Percentiles rank a stretch among this genome's conserved stretches.
phyloP scores from a whole-genome alignment of 345 rosid genomes.

The Citrus inodora region DNA sequence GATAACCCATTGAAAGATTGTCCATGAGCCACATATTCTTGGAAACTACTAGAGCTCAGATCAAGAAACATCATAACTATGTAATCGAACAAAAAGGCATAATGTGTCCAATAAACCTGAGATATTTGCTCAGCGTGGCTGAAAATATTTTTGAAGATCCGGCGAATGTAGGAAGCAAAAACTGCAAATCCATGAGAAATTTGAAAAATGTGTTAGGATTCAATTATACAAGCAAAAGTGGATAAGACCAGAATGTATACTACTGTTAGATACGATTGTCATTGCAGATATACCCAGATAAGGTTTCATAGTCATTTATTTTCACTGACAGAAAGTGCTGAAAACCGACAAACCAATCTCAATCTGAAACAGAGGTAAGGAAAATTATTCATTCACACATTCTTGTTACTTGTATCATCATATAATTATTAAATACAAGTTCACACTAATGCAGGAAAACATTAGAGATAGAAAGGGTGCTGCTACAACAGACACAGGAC shows the following conservation, averaged over 20 bases:
- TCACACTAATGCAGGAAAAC: not conserved
- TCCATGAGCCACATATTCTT: not conserved
- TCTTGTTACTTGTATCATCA: too few species aligned
- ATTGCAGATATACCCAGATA: not conserved
- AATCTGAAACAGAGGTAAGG: not conserved
- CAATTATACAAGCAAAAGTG: not conserved
- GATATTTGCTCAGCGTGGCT: conserved; percentile 94
- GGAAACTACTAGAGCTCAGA: not conserved
- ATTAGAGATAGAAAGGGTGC: not conserved
- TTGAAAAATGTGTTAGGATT: conserved; percentile 1
- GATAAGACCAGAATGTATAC: not conserved
- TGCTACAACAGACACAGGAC: not conserved
- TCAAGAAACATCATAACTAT: not conserved
- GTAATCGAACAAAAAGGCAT: not conserved
- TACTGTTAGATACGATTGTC: not conserved
- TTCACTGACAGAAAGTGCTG: not conserved
- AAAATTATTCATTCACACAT: not conserved
- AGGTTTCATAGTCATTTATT: not conserved
- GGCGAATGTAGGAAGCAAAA: conserved; percentile 72
- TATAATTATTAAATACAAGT: not conserved
- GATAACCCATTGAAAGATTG: not conserved
- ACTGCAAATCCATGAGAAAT: conserved; percentile 42
- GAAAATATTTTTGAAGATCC: conserved; percentile 88
- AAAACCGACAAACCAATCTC: not conserved
- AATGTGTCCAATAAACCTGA: conserved; percentile 48